A percentile compares a stretch with the other conserved stretches of the same genome.
Evolutionary conservation across 331 rosid species (phyloP).

Genomic region (Rosa hybrid): DNA sequence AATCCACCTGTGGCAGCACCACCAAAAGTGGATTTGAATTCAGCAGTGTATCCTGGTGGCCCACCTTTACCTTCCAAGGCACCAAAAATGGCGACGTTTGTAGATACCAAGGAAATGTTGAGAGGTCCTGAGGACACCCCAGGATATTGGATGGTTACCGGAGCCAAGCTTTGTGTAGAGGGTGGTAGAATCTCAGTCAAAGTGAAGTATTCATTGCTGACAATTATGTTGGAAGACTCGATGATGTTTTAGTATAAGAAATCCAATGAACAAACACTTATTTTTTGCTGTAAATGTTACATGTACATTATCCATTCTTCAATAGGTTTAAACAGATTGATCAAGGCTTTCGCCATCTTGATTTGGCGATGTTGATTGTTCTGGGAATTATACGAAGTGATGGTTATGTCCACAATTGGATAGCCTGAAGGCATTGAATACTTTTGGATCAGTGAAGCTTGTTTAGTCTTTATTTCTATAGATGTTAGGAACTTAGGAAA

Average conservation of each 20-base stretch:
- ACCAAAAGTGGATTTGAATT: slow-evolving; percentile 66
- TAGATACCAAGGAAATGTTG: slow-evolving; percentile 73
- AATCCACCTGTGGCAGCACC: slow-evolving; percentile 39
- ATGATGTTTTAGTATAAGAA: slow-evolving; percentile 38
- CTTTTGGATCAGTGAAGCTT: not conserved
- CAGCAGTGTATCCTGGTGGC: slow-evolving; percentile 67
- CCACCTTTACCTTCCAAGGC: slow-evolving; percentile 74
- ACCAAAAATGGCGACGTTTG: slow-evolving; percentile 63
- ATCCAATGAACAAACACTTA: not conserved
- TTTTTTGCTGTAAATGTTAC: slow-evolving; percentile 33
- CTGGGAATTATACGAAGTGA: not conserved
- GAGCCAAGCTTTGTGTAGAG: slow-evolving; percentile 75
- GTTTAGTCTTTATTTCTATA: not conserved
- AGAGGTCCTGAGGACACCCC: slow-evolving; percentile 85
- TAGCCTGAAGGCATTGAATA: not conserved
- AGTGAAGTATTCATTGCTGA: slow-evolving; percentile 78
- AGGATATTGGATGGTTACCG: slow-evolving; percentile 94
- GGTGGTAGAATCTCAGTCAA: slow-evolving; percentile 68
- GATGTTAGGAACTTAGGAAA: too few relatives aligned
- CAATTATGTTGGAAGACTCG: slow-evolving; percentile 60
- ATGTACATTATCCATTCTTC: slow-evolving; percentile 24
- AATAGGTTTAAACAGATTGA: slow-evolving; percentile 10
- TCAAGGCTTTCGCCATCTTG: not conserved
- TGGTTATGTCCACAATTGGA: not conserved
- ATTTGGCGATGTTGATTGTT: slow-evolving; percentile 1